Evolutionary conservation across 1,284 basidiomycete genomes (phyloP), one percentile per base, ranked within the genome.

Genomic region (Ceratobasidium papillatum): DNA sequence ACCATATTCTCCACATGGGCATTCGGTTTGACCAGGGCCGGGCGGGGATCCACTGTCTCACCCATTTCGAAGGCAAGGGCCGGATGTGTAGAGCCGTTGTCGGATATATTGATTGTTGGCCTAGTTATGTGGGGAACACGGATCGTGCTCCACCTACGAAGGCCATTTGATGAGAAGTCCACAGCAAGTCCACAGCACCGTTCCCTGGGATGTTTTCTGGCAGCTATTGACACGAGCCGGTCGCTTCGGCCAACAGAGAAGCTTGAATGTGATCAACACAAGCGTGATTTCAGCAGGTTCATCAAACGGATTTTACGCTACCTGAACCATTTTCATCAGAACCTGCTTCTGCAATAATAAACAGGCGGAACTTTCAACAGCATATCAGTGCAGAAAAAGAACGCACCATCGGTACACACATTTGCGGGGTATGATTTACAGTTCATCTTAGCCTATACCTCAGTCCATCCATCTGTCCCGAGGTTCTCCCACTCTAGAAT

Each of bases 141-240:
- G n/a, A 36, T 47, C 61, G 61, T 59, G 41, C 38, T 43, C 27
- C 34, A 59, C 32, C 19, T 32, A 34, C 52, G 32, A 49, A 43
- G 66, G 52, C 19, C 38, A n/a, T 38, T 22, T 19, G 22, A 30
- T 58, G n/a, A 69, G 52, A 58, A 69, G 58, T 69, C 25, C 41
- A 38, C 12, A n/a, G 36, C 52, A 58, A 69, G 38, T 52, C n/a
- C n/a, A 43, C 34, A 30, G 27, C n/a, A 58, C 49, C 25, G 59
- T 38, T 56, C 34, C 36, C 41, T 69, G 52, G 66, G 66, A 69
- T 58, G 58, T 69, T 69, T 69, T 66, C 19, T 34, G 30, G 30
- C 66, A 52, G 66, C 36, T 27, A 3, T 27, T 19, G 25, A n/a
- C 9, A n/a, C 52, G 25, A 69, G 45, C 58, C 51, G 41, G 51